Base-by-base conservation (phyloP, 352 stramenopile genomes). In the Pythium biforme region DNA sequence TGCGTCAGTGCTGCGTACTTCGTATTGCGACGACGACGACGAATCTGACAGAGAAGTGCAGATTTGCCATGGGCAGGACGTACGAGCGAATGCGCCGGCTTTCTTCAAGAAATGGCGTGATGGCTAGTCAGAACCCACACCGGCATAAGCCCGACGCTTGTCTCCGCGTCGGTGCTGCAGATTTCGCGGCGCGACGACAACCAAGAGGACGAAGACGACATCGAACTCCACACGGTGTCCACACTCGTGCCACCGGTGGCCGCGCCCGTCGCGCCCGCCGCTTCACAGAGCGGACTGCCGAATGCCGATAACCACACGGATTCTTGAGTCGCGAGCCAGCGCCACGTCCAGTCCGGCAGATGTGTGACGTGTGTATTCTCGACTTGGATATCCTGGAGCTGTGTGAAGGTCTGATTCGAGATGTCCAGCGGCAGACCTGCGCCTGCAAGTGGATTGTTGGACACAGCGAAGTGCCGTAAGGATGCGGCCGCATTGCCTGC, bases 261-360 rank as follows among this genome's bases (percentile, higher is more conserved):
- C 27, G 3, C 29, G 20, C n/a, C 31, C 9, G 31, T n/a, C 12
- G 31, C 34, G 50, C 15, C 64, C 22, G 37, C 29, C 59, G 45
- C 55, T 14, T 57, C 49, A 55, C 58, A 64, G 6, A 56, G 20
- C 4, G 17, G 37, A 45, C 58, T 58, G 19, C 58, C 58, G n/a
- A 43, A 52, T 22, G 27, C 47, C 3, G 20, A 22, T 11, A 58
- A 1, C 15, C 34, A 19, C 19, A 45, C 27, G 33, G 17, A 25
- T 5, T 29, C 41, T 43, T n/a, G n/a, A 1, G 15, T 15, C 12
- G 25, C 20, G 49, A 31, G 33, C 48, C 49, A 59, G 19, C 27
- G 49, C 29, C 34, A 55, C 9, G 20, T 25, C 59, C 59, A 66
- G 27, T 31, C 23, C 10, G 60, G 60, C 2, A 67, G 43, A 15